These are phyloP conservation scores for Mercurialis annua DNA, from an alignment of 345 rosid genomes.

Conservation along the genomic window DNA sequence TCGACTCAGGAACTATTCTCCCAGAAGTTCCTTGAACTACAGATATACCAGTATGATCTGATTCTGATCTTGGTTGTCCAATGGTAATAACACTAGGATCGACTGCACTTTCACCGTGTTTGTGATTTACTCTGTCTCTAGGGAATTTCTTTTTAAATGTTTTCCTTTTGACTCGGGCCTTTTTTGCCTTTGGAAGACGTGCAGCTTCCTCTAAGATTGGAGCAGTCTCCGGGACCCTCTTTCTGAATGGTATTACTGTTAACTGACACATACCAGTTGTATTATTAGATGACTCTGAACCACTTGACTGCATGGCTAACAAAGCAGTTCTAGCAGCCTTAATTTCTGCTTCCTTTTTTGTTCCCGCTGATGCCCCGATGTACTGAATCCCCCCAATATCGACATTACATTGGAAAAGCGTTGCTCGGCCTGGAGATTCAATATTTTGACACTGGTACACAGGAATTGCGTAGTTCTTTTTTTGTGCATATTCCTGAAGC, in stretches of 20 bases:
- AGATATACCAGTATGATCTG: slow-evolving; percentile 19
- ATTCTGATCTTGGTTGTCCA: slow-evolving; percentile 14
- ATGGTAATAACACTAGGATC: neutral
- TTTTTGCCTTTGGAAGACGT: slow-evolving; percentile 54
- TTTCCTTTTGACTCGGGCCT: slow-evolving; percentile 55
- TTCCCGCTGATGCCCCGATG: slow-evolving; percentile 66
- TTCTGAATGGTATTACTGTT: slow-evolving; percentile 71
- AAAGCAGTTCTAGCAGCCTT: slow-evolving; percentile 93
- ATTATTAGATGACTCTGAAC: slow-evolving; percentile 31
- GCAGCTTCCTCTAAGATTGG: slow-evolving; percentile 32
- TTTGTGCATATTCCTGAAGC: slow-evolving; percentile 92
- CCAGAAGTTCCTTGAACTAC: slow-evolving; percentile 9
- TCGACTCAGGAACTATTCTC: slow-evolving; percentile 6
- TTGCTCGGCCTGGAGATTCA: slow-evolving; percentile 39
- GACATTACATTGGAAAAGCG: slow-evolving; percentile 54
- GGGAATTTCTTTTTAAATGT: slow-evolving; percentile 26
- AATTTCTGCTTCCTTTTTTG: slow-evolving; percentile 84
- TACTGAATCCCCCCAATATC: slow-evolving; percentile 83
- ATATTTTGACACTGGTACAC: slow-evolving; percentile 50
- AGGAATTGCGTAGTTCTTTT: slow-evolving; percentile 88
- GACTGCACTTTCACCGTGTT: slow-evolving; percentile 14
- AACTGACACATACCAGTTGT: slow-evolving; percentile 40
- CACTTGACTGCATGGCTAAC: slow-evolving; percentile 54
- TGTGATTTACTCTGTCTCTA: slow-evolving; percentile 8
- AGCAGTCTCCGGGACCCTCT: slow-evolving; percentile 44